Evolutionary conservation across 331 rosid genomes (phyloP).

Genomic region (Spiraea crenata): DNA sequence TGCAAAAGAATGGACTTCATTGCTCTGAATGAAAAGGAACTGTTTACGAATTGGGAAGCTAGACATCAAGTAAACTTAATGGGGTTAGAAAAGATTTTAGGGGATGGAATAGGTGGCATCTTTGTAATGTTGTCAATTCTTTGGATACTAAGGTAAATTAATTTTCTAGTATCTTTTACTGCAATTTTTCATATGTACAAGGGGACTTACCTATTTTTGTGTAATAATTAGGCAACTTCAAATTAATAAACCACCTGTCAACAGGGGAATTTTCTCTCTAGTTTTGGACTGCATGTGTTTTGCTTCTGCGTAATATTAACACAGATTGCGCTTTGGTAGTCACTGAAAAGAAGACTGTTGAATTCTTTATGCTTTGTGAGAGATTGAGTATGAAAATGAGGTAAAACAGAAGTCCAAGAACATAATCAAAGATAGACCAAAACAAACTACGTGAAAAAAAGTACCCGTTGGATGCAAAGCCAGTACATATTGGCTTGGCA

Average conservation of each 20-base stretch:
- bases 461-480: no score
- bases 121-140: constrained; percentile 16
- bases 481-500: no score
- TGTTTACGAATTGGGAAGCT: no score
- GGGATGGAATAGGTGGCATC: constrained; percentile 17
- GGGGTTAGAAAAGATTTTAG: constrained; percentile 1
- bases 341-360: constrained; percentile 1
- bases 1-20: constrained; percentile 13
- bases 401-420: neutral
- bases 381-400: neutral
- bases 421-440: constrained; percentile 8
- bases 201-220: constrained; percentile 19
- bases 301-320: neutral
- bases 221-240: constrained; percentile 18
- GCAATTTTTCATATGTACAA: constrained; percentile 21
- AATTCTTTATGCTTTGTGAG: neutral
- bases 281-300: neutral
- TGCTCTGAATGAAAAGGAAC: no score
- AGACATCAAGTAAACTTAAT: no score
- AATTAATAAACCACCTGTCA: constrained; percentile 26
- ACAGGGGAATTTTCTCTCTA: constrained; percentile 1
- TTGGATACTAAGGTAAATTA: constrained; percentile 3
- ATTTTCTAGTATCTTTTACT: constrained; percentile 13
- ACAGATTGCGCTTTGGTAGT: constrained; percentile 1
- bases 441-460: neutral